These are phyloP conservation scores for Musa itinerans DNA, from an alignment of 176 grass and related monocot species.

Conservation along the genomic window DNA sequence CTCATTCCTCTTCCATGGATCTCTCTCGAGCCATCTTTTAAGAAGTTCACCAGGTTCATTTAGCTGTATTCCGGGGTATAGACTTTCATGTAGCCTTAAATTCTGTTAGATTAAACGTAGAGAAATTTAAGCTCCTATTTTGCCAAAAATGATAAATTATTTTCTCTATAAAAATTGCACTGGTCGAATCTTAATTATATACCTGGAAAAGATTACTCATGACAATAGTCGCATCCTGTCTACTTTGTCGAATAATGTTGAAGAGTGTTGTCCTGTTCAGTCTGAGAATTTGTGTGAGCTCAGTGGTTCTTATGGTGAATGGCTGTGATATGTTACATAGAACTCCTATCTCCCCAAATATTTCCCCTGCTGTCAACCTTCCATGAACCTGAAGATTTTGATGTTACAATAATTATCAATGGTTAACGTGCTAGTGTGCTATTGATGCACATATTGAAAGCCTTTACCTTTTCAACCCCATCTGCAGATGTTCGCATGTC, in stretches of 20 bases:
- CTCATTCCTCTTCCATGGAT: background rate
- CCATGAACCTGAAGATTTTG: conserved; percentile 9
- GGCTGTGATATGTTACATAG: conserved; percentile 17
- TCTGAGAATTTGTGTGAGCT: conserved; percentile 19
- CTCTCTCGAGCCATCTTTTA: conserved; percentile 7
- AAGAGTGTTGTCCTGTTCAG: conserved; percentile 5
- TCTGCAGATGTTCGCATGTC: conserved; percentile 36
- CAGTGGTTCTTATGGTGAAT: conserved; percentile 15
- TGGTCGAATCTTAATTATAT: background rate
- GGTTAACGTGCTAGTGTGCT: background rate
- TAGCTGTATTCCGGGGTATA: conserved; percentile 12
- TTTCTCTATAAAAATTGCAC: background rate
- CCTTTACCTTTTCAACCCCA: conserved; percentile 36
- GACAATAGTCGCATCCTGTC: conserved; percentile 4
- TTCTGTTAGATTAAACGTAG: conserved; percentile 13
- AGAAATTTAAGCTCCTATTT: background rate
- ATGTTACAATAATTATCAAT: background rate
- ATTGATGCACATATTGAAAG: background rate
- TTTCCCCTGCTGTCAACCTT: conserved; percentile 18
- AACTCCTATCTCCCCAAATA: conserved; percentile 22
- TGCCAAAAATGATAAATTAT: background rate
- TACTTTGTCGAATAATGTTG: conserved; percentile 9
- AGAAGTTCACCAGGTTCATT: background rate
- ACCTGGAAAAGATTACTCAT: conserved; percentile 23
- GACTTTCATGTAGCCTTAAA: conserved; percentile 13